Base-by-base conservation (phyloP, 768 basidiomycete genomes). In the Leccinum subgranulosum region DNA sequence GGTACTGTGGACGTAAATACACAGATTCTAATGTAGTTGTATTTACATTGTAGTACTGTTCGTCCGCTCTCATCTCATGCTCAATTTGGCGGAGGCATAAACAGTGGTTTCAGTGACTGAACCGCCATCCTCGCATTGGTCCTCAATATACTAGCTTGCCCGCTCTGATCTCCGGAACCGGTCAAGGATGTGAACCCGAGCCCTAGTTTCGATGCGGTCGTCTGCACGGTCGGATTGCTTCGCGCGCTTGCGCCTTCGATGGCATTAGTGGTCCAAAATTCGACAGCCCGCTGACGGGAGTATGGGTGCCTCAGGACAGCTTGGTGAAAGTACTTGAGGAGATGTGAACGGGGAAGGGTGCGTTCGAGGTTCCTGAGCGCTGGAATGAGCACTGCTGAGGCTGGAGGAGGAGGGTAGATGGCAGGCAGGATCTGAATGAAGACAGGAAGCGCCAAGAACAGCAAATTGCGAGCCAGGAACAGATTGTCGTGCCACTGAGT, bases 401-500 rank as follows among this genome's bases (percentile, higher is more conserved):
- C 63, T 61, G 66, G 64, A 55, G 67, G 60, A 59, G 73, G 63
- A 1, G 65, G 63, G 8, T 69, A 59, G 4, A 69, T 50, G 19
- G 75, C 76, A 5, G 82, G 77, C 6, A 76, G 53, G 51, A 75
- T 60, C 66, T 80, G 77, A 10, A 84, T 65, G 52, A 81, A 34
- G 27, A 83, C 60, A 5, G 87, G 85, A 3, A 90, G 74, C 29
- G 77, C 7, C 55, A 88, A 74, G 72, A 90, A 86, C 53, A 87
- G 68, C 2, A 76, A 27, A 53, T 81, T 80, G n/a, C 89, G 87
- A 33, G 72, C 59, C 49, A 77, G 66, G 66, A 81, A 79, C 36
- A 86, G 71, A 27, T 66, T 74, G 67, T 90, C 87, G 71, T 88
- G 85, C 84, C 84, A 86, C 88, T 90, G 51, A 14, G 17, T 55